Evolutionary conservation across 768 basidiomycete species (phyloP).

Genomic region (Pleurotus platypus): DNA sequence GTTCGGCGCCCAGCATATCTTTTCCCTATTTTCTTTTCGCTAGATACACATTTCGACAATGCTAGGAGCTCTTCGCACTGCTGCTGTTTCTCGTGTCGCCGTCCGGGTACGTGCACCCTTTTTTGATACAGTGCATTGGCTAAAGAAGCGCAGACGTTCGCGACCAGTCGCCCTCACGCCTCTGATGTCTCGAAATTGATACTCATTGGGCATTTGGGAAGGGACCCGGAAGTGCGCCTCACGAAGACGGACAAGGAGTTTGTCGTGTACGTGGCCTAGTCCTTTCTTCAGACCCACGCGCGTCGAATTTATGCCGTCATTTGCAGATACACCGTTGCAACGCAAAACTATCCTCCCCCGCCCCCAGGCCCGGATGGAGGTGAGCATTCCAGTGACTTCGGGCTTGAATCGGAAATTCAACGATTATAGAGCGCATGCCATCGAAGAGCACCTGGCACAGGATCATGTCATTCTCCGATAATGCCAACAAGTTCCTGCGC

Average conservation of each 20-base stretch:
- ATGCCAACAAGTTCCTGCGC: slow-evolving; percentile 59
- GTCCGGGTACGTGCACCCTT: slow-evolving; percentile 41
- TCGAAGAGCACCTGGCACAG: slow-evolving; percentile 70
- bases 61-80: slow-evolving; percentile 48
- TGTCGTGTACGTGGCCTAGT: slow-evolving; percentile 49
- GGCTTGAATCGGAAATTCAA: not conserved
- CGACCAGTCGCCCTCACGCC: slow-evolving; percentile 49
- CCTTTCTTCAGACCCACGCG: not conserved
- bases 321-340: slow-evolving; percentile 73
- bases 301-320: not conserved
- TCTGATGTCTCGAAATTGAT: slow-evolving; percentile 72
- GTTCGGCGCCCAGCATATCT: not conserved
- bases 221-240: slow-evolving; percentile 63
- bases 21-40: not conserved
- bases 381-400: slow-evolving; percentile 25
- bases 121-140: too few relatives aligned
- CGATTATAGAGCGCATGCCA: slow-evolving; percentile 43
- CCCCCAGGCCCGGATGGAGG: slow-evolving; percentile 60
- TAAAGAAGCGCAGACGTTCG: slow-evolving; percentile 50
- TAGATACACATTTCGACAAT: slow-evolving; percentile 27
- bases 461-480: slow-evolving; percentile 67
- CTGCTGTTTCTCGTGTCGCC: slow-evolving; percentile 32
- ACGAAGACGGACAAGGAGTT: slow-evolving; percentile 80
- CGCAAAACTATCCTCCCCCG: slow-evolving; percentile 56
- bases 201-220: slow-evolving; percentile 72